phyloP scores from a whole-genome alignment of 768 basidiomycete genomes.

The Tricholomella constricta region DNA sequence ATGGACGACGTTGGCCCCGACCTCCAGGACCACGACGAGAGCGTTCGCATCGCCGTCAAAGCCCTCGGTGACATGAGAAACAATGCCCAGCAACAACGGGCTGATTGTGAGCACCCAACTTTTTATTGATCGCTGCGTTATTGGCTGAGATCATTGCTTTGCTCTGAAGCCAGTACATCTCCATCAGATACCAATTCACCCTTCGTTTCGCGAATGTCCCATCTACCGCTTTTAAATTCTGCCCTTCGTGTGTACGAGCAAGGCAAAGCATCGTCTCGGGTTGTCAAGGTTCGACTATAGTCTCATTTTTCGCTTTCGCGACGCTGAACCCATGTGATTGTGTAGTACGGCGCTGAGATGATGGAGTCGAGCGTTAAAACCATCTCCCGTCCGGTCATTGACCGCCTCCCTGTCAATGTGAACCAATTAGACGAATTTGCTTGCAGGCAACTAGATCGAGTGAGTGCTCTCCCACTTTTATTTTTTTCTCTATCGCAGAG shows the following conservation, averaged over 20 bases:
- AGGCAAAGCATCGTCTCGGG: constrained; percentile 79
- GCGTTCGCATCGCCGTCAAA: constrained; percentile 74
- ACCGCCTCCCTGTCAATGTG: constrained; percentile 73
- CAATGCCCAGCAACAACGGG: constrained; percentile 29
- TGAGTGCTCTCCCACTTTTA: constrained; percentile 38
- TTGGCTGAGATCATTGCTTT: not conserved
- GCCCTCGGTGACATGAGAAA: constrained; percentile 81
- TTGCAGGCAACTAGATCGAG: constrained; percentile 82
- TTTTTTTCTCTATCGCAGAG: not conserved
- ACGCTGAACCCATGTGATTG: constrained; percentile 23
- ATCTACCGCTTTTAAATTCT: constrained; percentile 70
- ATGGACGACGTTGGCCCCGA: constrained; percentile 15
- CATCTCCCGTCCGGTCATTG: constrained; percentile 80
- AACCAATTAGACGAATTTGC: constrained; percentile 85
- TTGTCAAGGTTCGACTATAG: constrained; percentile 68
- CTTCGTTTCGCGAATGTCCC: constrained; percentile 58
- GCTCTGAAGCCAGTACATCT: constrained; percentile 10
- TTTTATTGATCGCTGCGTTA: not conserved
- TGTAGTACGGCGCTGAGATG: constrained; percentile 84
- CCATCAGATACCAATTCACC: constrained; percentile 26
- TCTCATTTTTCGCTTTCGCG: not conserved
- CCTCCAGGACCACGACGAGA: constrained; percentile 64
- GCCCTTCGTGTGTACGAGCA: constrained; percentile 79
- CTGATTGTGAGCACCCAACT: constrained; percentile 13
- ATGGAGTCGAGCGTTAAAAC: constrained; percentile 83